Base-by-base conservation (phyloP, 2,329 filamentous ascomycete genomes). In the Alternaria sp. region DNA sequence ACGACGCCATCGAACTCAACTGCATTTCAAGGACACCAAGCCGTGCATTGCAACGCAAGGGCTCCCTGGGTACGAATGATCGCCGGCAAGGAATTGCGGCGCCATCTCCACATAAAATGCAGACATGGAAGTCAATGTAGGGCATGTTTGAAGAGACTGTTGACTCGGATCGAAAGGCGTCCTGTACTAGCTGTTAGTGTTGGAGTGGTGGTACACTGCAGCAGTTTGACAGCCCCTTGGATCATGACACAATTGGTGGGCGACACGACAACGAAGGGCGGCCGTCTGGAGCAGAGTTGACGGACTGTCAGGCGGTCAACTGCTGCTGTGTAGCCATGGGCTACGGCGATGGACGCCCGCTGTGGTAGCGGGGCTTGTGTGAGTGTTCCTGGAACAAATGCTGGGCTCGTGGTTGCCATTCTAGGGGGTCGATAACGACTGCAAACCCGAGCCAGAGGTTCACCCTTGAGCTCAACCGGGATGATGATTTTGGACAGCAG, bases 291-390 rank as follows among this genome's bases (percentile, higher is more conserved):
- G 59, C 57, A 61, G 22, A 58, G 61, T 60, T 71, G 72, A 70
- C 68, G 66, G 70, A 68, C 69, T 75, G 74, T 74, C 75, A 77
- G 66, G 71, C 70, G 66, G 64, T 67, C 68, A 69, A 61, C 44
- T 65, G 66, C 63, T 74, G 74, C 48, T 34, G 74, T 76, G 63
- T 53, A 20, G 72, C 70, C 22, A 54, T 67, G 61, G 62, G 57
- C 52, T 54, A 22, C 61, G 54, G 61, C 59, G 57, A 60, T 66
- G 62, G 61, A 57, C 64, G 54, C 39, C 58, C 64, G 63, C 57
- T 58, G 68, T 73, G 61, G 68, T 54, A 71, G 72, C 51, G 68
- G 66, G 70, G 62, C 54, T 62, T 65, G 70, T 70, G 60, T 61
- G 58, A 69, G 61, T 49, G 46, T 47, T 34, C 52, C n/a, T 51